Conservation (phyloP, 78 protist genomes). For the Dictyostelium purpureum region DNA sequence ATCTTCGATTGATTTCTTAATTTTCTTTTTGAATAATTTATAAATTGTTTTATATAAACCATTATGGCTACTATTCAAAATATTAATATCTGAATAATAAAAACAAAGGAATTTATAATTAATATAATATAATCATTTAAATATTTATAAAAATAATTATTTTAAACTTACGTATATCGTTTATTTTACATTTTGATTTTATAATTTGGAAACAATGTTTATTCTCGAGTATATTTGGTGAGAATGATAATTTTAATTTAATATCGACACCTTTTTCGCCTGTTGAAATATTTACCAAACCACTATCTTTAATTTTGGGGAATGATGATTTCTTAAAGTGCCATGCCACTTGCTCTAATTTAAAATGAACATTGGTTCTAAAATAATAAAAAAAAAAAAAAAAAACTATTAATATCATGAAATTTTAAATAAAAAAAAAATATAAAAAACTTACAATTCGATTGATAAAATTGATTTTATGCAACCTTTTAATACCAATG, state of each 20-base stretch:
- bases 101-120: background rate
- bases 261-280: conserved; percentile 44
- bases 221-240: conserved; percentile 16
- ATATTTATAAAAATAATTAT: background rate
- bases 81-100: background rate
- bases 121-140: background rate
- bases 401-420: background rate
- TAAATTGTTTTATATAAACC: conserved; percentile 31
- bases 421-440: background rate
- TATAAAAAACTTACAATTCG: conserved; percentile 20
- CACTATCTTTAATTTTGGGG: conserved; percentile 53
- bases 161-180: conserved; percentile 47
- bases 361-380: conserved; percentile 54
- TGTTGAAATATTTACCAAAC: conserved; percentile 39
- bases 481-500: conserved; percentile 19
- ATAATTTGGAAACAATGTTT: conserved; percentile 5
- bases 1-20: conserved; percentile 18
- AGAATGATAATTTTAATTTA: conserved; percentile 33
- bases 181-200: conserved; percentile 31
- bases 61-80: conserved; percentile 46
- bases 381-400: too few relatives aligned
- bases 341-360: conserved; percentile 52
- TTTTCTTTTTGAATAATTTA: conserved; percentile 49
- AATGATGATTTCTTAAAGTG: conserved; percentile 22
- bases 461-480: conserved; percentile 11